Evolutionary conservation across 139 green algal species (phyloP).

Genomic region (Zygnema circumcarinatum): DNA sequence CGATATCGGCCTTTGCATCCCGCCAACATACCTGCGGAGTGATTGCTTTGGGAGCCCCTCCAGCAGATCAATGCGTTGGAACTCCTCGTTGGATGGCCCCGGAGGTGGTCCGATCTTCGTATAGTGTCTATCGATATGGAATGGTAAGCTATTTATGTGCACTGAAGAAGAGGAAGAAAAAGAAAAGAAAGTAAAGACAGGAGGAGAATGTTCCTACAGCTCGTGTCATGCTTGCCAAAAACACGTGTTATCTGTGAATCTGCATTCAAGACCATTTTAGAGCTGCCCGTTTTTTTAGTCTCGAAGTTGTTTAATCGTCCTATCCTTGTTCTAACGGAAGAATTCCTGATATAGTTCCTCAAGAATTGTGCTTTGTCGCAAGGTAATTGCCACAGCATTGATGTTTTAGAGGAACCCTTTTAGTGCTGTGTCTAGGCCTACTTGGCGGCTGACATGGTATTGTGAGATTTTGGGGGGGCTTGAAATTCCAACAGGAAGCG

Average conservation of each 20-base stretch:
- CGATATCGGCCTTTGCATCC: conserved; percentile 5
- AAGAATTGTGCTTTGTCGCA: no score
- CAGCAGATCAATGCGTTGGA: conserved; percentile 22
- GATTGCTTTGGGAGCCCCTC: not conserved
- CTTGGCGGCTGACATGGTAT: no score
- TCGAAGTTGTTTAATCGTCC: no score
- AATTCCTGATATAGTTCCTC: no score
- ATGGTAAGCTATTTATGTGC: conserved; percentile 14
- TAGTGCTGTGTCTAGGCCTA: not conserved
- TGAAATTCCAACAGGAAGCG: conserved; percentile 22
- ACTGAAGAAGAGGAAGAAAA: not conserved
- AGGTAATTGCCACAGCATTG: no score
- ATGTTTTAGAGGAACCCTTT: not conserved
- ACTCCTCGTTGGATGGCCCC: conserved; percentile 50
- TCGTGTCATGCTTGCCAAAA: no score
- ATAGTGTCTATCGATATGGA: conserved; percentile 19
- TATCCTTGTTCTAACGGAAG: no score
- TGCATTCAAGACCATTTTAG: no score
- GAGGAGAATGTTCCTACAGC: no score
- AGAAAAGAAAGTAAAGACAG: not conserved
- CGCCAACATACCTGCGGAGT: not conserved
- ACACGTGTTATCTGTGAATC: no score
- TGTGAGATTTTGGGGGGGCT: not conserved
- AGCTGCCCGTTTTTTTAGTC: no score
- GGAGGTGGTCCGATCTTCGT: conserved; percentile 22